Evolutionary conservation across 345 rosid species (phyloP), one percentile per base, ranked within the genome.

Genomic region (Melaleuca quinquenervia): DNA sequence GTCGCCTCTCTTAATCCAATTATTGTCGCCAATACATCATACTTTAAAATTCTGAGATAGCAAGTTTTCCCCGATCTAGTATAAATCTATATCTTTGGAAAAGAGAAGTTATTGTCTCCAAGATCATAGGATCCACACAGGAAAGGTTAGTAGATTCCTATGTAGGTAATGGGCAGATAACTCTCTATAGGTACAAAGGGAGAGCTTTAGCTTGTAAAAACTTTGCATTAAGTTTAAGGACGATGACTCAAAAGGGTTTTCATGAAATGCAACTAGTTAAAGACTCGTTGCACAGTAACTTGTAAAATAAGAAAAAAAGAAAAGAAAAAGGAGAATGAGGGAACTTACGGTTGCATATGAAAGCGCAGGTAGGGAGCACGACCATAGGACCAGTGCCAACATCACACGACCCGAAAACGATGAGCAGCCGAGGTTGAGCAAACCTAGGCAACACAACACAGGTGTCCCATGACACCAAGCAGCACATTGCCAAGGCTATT

Each of bases 401-500:
- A 3, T 53, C 20, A 22, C 56, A 53, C 10, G 4, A 53, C 10
- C 56, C 56, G 24, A 53, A n/a, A 53, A 24, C 41, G 41, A 41
- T 20, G 26, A 20, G 56, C 1, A 22, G 21, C 8, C 1, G 2
- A 21, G 56, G 56, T 53, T 9, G 2, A 53, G 55, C 24, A 1
- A 41, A 41, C 41, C 41, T 41, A 41, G 41, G 41, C 41, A 41
- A 41, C 3, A 41, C 41, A 41, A 41, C 41, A 4, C 41, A 41
- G 4, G 41, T 41, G 41, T 41, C 41, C 41, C 41, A 41, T 0
- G 58, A 54, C 58, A 26, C 0, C 58, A 54, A 21, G 58, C 21
- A 26, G 0, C 5, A 0, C 58, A 54, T 0, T 11, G 5, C 2
- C 58, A 7, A 54, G 24, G 58, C 58, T 26, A 20, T 26, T 0